Conservation (phyloP, 1,139 yeast genomes). For the Saccharomyces hybrid region DNA sequence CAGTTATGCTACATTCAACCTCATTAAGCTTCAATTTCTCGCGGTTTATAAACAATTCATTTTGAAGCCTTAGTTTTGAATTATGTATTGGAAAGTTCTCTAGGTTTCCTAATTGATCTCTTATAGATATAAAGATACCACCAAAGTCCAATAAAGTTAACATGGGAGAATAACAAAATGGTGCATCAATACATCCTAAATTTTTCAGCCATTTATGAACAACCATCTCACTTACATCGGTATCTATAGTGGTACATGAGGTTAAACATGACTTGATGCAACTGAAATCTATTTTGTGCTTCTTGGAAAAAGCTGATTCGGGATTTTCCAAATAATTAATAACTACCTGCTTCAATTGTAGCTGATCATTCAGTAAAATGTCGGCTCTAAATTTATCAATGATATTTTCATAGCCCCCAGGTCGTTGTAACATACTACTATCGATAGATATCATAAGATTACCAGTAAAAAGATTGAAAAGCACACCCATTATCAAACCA, state of each 20-base stretch:
- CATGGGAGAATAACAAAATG: constrained; percentile 81
- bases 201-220: constrained; percentile 92
- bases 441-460: constrained; percentile 78
- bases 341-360: constrained; percentile 86
- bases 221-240: constrained; percentile 84
- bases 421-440: constrained; percentile 62
- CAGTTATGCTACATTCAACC: constrained; percentile 41
- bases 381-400: constrained; percentile 67
- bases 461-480: constrained; percentile 80
- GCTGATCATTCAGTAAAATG: constrained; percentile 72
- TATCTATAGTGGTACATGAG: constrained; percentile 86
- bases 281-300: constrained; percentile 69
- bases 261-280: constrained; percentile 84
- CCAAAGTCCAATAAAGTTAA: constrained; percentile 89
- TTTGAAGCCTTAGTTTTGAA: constrained; percentile 24
- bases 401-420: constrained; percentile 82
- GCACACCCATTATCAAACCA: constrained; percentile 77
- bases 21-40: constrained; percentile 73
- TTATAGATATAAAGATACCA: constrained; percentile 85
- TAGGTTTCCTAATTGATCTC: constrained; percentile 67
- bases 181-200: constrained; percentile 72
- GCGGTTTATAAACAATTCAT: constrained; percentile 70
- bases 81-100: constrained; percentile 29
- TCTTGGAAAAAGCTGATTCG: constrained; percentile 72
- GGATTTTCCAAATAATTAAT: constrained; percentile 92